Evolutionary conservation across 345 rosid genomes (phyloP).

Genomic region (Gossypium arboreum): DNA sequence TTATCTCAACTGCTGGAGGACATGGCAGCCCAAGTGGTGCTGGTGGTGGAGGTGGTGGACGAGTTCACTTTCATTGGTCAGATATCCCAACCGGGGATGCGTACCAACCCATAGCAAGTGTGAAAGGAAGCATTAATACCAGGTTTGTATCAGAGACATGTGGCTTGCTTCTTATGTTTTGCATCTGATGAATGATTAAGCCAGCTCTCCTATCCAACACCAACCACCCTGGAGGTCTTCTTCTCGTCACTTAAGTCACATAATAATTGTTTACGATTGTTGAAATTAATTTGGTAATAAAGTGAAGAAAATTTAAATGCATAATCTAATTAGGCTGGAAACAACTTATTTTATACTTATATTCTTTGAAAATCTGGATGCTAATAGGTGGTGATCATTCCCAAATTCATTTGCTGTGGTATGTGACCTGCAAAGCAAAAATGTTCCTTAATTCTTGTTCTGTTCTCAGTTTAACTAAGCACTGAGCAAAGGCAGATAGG

Average conservation of each 20-base stretch:
- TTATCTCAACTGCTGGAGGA: conserved; percentile 67
- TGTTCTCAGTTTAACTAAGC: neutral
- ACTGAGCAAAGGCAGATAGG: neutral
- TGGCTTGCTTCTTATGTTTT: neutral
- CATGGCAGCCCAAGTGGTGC: conserved; percentile 76
- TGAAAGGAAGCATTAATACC: conserved; percentile 65
- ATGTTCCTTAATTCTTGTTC: neutral
- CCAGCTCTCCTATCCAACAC: neutral
- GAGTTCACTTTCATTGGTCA: conserved; percentile 92
- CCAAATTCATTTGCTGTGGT: neutral
- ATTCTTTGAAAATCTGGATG: neutral
- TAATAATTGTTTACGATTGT: too few relatives aligned
- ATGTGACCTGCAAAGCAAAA: neutral
- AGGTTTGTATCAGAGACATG: conserved; percentile 41
- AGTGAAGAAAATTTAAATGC: neutral
- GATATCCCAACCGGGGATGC: conserved; percentile 70
- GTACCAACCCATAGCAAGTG: conserved; percentile 70
- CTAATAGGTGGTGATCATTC: neutral
- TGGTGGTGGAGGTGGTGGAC: conserved; percentile 97
- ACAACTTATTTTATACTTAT: neutral
- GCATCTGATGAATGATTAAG: neutral
- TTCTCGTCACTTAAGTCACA: neutral
- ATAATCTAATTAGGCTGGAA: neutral
- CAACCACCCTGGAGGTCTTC: neutral
- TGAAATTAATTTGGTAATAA: neutral